A percentile compares a stretch with the other conserved stretches of the same genome.
These are phyloP conservation scores for Claviceps sp. DNA, from an alignment of 2,329 filamentous ascomycete genomes.

Conservation along the genomic window DNA sequence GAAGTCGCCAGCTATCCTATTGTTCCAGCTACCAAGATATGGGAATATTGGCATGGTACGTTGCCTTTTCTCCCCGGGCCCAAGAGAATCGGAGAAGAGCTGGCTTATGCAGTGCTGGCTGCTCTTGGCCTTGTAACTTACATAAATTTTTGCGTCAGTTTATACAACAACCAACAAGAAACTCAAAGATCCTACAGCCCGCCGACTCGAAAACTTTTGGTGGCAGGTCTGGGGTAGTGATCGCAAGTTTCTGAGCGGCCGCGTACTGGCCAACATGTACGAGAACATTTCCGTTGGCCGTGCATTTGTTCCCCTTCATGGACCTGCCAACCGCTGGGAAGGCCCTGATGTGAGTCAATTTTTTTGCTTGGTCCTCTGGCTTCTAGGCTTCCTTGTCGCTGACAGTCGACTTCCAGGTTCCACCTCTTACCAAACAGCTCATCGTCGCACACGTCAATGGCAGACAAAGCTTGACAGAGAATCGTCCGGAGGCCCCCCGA, in stretches of 20 bases:
- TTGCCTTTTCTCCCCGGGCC: background rate
- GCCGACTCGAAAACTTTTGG: conserved; percentile 51
- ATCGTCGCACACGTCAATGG: conserved; percentile 13
- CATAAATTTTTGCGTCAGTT: conserved; percentile 23
- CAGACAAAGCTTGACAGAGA: conserved; percentile 6
- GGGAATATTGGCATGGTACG: conserved; percentile 44
- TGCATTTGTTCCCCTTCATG: conserved; percentile 41
- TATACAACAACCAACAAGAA: conserved; percentile 47
- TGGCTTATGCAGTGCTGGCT: background rate
- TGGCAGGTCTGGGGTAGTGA: conserved; percentile 53
- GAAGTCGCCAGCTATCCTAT: conserved; percentile 38
- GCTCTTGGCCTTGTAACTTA: background rate
- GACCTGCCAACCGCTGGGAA: conserved; percentile 40
- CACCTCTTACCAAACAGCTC: conserved; percentile 17
- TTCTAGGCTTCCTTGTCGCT: background rate
- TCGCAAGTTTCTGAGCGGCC: conserved; percentile 37
- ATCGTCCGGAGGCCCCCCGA: conserved; percentile 6
- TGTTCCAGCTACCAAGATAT: conserved; percentile 39
- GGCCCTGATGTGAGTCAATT: conserved; percentile 28
- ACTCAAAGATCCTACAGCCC: conserved; percentile 47
- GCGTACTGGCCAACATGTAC: conserved; percentile 40
- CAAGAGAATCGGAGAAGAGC: background rate
- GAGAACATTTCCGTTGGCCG: conserved; percentile 44
- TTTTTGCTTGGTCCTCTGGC: background rate
- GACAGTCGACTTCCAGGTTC: conserved; percentile 10